These are phyloP conservation scores for Coniferiporia weirii DNA, from an alignment of 1,284 basidiomycete species.

Conservation along the genomic window DNA sequence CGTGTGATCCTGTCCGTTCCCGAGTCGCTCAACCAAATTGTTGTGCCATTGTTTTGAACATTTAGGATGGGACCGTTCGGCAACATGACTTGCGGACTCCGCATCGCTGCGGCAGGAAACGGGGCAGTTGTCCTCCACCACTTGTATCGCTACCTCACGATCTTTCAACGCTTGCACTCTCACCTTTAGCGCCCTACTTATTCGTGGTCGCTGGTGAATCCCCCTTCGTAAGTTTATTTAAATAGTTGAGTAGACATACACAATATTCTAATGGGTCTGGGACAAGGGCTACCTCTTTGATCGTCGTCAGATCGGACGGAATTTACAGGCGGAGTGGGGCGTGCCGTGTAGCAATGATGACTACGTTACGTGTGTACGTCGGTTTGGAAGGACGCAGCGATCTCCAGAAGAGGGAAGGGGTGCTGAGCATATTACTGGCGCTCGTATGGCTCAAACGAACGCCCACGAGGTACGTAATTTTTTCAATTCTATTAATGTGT, in stretches of 20 bases:
- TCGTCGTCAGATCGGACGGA: constrained; percentile 68
- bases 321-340: constrained; percentile 71
- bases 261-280: background rate
- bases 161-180: constrained; percentile 61
- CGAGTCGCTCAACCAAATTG: background rate
- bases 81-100: constrained; percentile 81
- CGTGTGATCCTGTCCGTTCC: constrained; percentile 19
- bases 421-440: constrained; percentile 72
- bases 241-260: background rate
- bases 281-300: constrained; percentile 83
- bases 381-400: constrained; percentile 60
- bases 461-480: constrained; percentile 65
- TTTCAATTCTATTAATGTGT: background rate
- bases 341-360: constrained; percentile 41
- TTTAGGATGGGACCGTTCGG: constrained; percentile 63
- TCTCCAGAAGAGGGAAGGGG: constrained; percentile 32
- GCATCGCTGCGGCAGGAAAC: constrained; percentile 48
- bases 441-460: constrained; percentile 69
- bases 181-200: constrained; percentile 66
- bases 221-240: constrained; percentile 49
- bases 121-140: constrained; percentile 57
- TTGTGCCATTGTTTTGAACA: constrained; percentile 11
- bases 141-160: constrained; percentile 56
- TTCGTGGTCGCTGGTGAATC: constrained; percentile 73
- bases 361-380: constrained; percentile 77